phyloP scores from a whole-genome alignment of 345 rosid species.

The Pugionium cornutum region DNA sequence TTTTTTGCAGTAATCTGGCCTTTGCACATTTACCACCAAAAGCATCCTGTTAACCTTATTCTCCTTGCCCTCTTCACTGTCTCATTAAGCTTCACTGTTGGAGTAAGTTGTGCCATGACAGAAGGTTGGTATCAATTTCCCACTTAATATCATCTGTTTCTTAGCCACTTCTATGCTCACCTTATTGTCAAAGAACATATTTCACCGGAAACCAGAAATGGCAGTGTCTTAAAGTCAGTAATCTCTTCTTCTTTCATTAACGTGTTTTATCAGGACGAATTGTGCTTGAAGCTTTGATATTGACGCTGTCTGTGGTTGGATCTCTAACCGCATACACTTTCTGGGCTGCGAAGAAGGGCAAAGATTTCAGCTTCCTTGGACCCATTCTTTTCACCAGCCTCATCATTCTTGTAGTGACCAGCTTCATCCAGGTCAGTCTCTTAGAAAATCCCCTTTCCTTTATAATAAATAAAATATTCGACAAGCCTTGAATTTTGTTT shows the following conservation, averaged over 20 bases:
- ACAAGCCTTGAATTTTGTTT: too few species aligned
- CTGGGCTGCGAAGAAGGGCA: slow-evolving; percentile 97
- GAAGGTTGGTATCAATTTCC: slow-evolving; percentile 55
- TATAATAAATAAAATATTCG: too few species aligned
- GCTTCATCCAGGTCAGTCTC: slow-evolving; percentile 77
- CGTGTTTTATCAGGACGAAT: slow-evolving; percentile 65
- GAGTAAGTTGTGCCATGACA: slow-evolving; percentile 84
- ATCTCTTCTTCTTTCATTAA: neutral
- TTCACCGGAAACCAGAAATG: neutral
- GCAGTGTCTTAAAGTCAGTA: neutral
- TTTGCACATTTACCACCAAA: slow-evolving; percentile 84
- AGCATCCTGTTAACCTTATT: slow-evolving; percentile 84
- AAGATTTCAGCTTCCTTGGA: slow-evolving; percentile 88
- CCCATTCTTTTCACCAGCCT: slow-evolving; percentile 90
- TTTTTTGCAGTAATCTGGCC: slow-evolving; percentile 85
- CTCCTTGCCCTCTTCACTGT: slow-evolving; percentile 83
- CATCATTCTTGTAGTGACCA: slow-evolving; percentile 66
- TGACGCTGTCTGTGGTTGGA: slow-evolving; percentile 79
- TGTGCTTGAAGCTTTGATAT: slow-evolving; percentile 87
- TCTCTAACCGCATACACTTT: slow-evolving; percentile 90
- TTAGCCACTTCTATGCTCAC: neutral
- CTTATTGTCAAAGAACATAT: slow-evolving; percentile 1
- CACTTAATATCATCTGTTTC: neutral
- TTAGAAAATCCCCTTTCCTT: neutral
- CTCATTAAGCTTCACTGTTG: slow-evolving; percentile 81